These are phyloP conservation scores for Diaporthe batatas DNA, from an alignment of 2,329 filamentous ascomycete species.

Conservation along the genomic window DNA sequence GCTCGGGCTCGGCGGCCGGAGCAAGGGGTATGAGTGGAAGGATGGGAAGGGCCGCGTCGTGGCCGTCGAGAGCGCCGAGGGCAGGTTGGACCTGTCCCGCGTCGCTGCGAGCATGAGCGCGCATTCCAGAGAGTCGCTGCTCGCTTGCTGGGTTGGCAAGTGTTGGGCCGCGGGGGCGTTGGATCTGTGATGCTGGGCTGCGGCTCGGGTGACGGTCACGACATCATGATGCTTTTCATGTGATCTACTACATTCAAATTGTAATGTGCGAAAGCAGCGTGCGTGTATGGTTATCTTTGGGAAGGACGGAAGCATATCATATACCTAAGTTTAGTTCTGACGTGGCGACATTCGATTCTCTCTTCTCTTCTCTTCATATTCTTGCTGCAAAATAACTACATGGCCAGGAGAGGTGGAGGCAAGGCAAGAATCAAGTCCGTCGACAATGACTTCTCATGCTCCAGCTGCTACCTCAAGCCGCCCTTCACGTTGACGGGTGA, in stretches of 20 bases:
- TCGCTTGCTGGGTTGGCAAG: constrained; percentile 53
- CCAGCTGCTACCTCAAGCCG: not conserved
- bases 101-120: constrained; percentile 33
- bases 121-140: constrained; percentile 70
- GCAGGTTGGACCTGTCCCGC: constrained; percentile 32
- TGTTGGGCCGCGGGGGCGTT: constrained; percentile 29
- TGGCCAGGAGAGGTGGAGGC: not conserved
- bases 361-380: constrained; percentile 14
- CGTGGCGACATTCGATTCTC: constrained; percentile 17
- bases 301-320: not conserved
- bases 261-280: constrained; percentile 21
- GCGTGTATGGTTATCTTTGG: not conserved
- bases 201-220: not conserved
- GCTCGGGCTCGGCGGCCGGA: constrained; percentile 12
- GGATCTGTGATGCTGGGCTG: constrained; percentile 8
- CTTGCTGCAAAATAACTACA: not conserved
- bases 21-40: constrained; percentile 31
- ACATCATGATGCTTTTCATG: not conserved
- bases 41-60: constrained; percentile 34
- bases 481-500: not conserved
- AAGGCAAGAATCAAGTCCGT: not conserved
- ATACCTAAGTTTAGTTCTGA: constrained; percentile 19
- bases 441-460: not conserved
- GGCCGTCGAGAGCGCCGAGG: constrained; percentile 33
- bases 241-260: constrained; percentile 5